Evolutionary conservation across 1,139 yeast species (phyloP), one percentile per base, ranked within the genome.

Genomic region (Blastobotrys illinoisensis): DNA sequence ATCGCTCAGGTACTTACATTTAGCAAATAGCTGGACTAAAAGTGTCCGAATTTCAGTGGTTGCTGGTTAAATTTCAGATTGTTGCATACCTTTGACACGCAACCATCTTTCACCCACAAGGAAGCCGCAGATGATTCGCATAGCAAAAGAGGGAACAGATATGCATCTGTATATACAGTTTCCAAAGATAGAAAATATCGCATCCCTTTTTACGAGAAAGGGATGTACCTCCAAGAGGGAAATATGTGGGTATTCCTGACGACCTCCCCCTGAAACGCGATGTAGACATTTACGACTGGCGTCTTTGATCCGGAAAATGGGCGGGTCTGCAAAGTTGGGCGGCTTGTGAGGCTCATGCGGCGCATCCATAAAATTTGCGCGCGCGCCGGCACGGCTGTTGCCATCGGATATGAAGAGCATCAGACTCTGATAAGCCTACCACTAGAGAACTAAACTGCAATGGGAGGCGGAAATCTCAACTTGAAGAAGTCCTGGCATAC

Each of bases 401-500:
- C 13, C 11, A 40, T 9, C 20, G 21, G 14, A 19, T 28, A 13
- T 44, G 19, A 32, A 18, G 44, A 18, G 5, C 16, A 32, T 9
- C 7, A 36, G n/a, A 18, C 47, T 11, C 3, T 32, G 40, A 32
- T 32, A 32, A 32, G 40, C 40, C 3, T 11, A n/a, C n/a, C n/a
- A n/a, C n/a, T n/a, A n/a, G n/a, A n/a, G 14, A 32, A 32, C 14
- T 7, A 11, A 32, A 11, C 16, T 40, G 24, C 18, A 16, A 53
- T 53, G 55, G 54, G 44, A 24, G 53, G 53, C 11, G 90, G 95
- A 6, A 96, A 91, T 70, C 76, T 91, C 60, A 91, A 91, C 68
- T 71, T 90, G 56, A 86, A 91, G 71, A 93, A 93, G 70, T 91
- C 98, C 57, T 93, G 98, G 98, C 90, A 91, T 69, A 97, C 98